Conservation (phyloP, 331 rosid genomes). For the Cucumis variabilis region DNA sequence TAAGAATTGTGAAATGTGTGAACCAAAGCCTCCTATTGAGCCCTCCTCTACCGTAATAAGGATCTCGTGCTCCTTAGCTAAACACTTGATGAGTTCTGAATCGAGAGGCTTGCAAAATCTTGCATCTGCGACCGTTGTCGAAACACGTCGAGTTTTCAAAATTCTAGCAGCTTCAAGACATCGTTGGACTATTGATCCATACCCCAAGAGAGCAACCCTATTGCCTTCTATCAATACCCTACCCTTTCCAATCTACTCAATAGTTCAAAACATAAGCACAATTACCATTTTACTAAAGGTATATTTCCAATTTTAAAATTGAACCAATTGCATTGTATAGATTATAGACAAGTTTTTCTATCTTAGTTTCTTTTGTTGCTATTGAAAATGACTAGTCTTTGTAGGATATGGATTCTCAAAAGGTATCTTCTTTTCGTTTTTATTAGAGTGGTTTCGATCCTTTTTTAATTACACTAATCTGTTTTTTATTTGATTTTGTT, state of each 20-base stretch:
- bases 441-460: no score
- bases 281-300: no score
- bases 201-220: conserved; percentile 75
- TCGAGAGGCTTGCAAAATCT: conserved; percentile 94
- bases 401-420: no score
- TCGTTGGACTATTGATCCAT: conserved; percentile 73
- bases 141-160: conserved; percentile 50
- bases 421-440: no score
- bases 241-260: conserved; percentile 80
- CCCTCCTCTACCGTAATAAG: conserved; percentile 65
- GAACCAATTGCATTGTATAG: no score
- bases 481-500: no score
- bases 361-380: no score
- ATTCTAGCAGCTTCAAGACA: conserved; percentile 64
- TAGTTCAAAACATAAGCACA: background rate
- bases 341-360: no score
- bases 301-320: no score
- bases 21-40: conserved; percentile 61
- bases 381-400: no score
- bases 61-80: conserved; percentile 76
- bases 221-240: conserved; percentile 68
- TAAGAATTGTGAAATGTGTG: conserved; percentile 79
- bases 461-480: no score
- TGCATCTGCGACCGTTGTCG: conserved; percentile 85
- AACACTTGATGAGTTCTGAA: conserved; percentile 51